Conservation (phyloP, 257 asterid genomes). For the Solanum ossicruentum region DNA sequence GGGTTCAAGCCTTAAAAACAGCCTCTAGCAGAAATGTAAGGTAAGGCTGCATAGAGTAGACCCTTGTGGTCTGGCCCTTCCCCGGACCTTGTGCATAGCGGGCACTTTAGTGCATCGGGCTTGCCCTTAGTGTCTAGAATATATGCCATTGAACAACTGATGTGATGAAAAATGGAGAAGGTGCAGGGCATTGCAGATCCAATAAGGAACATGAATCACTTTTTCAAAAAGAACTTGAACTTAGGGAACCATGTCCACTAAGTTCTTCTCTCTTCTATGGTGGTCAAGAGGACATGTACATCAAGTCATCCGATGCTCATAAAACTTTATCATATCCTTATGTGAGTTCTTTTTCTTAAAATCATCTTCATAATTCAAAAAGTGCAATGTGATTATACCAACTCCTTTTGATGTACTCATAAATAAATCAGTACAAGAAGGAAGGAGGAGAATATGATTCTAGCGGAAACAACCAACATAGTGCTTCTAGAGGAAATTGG, state of each 20-base stretch:
- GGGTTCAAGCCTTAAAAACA: no score
- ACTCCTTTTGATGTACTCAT: neutral
- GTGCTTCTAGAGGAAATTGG: constrained; percentile 40
- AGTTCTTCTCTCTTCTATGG: constrained; percentile 46
- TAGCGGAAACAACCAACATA: constrained; percentile 13
- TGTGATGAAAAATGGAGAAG: constrained; percentile 11
- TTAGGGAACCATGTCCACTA: constrained; percentile 27
- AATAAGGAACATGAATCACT: constrained; percentile 11
- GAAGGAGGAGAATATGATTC: constrained; percentile 18
- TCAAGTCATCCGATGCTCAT: constrained; percentile 15
- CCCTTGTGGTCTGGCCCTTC: no score
- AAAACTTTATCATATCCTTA: constrained; percentile 7
- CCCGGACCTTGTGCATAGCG: no score
- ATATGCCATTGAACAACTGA: constrained; percentile 2
- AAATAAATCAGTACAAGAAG: constrained; percentile 23
- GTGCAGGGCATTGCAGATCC: neutral
- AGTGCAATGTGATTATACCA: neutral
- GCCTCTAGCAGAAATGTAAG: no score
- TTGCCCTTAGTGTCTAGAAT: neutral
- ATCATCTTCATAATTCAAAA: neutral
- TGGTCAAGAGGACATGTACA: constrained; percentile 38
- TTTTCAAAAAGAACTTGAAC: constrained; percentile 11
- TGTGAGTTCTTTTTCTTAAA: constrained; percentile 8
- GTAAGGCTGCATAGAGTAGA: no score
- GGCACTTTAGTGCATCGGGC: no score